phyloP scores from a whole-genome alignment of 768 basidiomycete genomes.

The Leccinum barrowsii region DNA sequence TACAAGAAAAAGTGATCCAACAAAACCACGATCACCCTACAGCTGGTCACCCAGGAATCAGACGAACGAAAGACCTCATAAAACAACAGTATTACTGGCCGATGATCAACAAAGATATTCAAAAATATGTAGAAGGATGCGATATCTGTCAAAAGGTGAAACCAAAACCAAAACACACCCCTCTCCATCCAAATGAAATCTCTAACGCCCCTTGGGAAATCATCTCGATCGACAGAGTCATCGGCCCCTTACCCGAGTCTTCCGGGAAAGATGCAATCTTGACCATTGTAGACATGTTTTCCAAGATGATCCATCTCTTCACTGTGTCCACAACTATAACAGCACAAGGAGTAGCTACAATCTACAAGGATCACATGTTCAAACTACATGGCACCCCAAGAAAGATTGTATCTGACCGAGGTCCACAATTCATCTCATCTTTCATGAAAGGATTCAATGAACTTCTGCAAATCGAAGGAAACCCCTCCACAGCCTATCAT shows the following conservation, averaged over 20 bases:
- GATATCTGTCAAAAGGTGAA: not conserved
- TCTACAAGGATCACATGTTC: not conserved
- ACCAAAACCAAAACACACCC: fast-evolving
- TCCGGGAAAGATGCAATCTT: not conserved
- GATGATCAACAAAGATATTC: fast-evolving
- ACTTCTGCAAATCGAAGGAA: not conserved
- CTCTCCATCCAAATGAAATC: not conserved
- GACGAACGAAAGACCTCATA: not conserved
- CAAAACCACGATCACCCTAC: not conserved
- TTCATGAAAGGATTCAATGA: not conserved
- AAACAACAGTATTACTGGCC: not conserved
- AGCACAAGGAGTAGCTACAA: not conserved
- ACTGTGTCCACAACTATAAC: not conserved
- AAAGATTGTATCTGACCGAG: not conserved
- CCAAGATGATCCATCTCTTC: not conserved
- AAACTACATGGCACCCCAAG: not conserved
- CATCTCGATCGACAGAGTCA: not conserved
- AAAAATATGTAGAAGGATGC: not conserved
- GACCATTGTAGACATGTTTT: not conserved
- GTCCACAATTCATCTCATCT: not conserved
- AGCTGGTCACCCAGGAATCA: not conserved
- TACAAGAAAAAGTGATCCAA: not conserved
- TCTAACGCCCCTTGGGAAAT: not conserved
- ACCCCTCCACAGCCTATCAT: not conserved
- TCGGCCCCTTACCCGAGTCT: not conserved